phyloP scores from a whole-genome alignment of 2,329 filamentous ascomycete genomes.

The Aspergillus brasiliensis region DNA sequence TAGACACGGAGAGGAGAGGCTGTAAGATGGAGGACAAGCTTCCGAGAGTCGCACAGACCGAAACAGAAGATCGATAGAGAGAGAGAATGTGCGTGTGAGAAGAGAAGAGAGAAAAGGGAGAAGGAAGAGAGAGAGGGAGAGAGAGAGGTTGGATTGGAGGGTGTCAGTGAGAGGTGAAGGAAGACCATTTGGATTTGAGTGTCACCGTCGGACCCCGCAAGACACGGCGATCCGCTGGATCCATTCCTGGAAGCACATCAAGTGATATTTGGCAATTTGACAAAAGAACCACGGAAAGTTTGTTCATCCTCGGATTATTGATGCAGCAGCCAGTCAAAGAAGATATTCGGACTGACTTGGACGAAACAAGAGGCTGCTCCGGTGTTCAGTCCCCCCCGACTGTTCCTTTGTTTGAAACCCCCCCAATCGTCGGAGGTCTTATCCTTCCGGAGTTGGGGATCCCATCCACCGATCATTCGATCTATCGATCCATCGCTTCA shows the following conservation, averaged over 20 bases:
- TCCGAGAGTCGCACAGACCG: not conserved
- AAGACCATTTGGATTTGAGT: not conserved
- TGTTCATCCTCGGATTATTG: too few species aligned
- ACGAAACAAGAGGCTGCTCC: not conserved
- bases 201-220: slow-evolving; percentile 1
- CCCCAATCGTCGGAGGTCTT: too few species aligned
- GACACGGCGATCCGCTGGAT: not conserved
- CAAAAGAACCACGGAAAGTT: too few species aligned
- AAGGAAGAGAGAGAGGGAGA: not conserved
- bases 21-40: not conserved
- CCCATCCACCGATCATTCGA: too few species aligned
- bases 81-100: not conserved
- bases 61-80: not conserved
- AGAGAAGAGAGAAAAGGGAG: not conserved
- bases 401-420: too few species aligned
- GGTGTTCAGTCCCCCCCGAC: not conserved
- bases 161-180: not conserved
- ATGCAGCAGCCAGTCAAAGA: too few species aligned
- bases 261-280: too few species aligned
- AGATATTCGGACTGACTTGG: not conserved
- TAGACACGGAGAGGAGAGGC: slow-evolving; percentile 4
- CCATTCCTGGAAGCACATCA: not conserved
- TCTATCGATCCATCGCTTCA: too few species aligned
- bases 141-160: not conserved
- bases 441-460: too few species aligned